Percentiles rank a stretch among this genome's conserved stretches.
phyloP scores from a whole-genome alignment of 495 filamentous ascomycete species.

The Aspergillus biplanus region DNA sequence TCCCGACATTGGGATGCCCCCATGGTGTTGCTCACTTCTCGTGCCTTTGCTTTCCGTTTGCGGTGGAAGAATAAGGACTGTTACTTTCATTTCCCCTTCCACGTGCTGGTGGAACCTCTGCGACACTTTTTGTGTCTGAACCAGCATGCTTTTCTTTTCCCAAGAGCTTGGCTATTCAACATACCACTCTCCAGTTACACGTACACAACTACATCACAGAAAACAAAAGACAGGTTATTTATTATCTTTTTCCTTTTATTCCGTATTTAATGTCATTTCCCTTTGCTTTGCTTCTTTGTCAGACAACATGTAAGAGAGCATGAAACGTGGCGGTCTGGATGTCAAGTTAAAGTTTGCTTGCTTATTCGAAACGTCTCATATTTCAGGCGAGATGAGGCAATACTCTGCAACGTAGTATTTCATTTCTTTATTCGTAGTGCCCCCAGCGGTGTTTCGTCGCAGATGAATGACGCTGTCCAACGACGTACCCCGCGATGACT shows the following conservation, averaged over 20 bases:
- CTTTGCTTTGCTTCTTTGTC: slow-evolving; percentile 13
- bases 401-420: too few relatives aligned
- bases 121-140: not conserved
- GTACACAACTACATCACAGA: slow-evolving; percentile 10
- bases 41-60: slow-evolving; percentile 21
- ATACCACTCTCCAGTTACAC: slow-evolving; percentile 14
- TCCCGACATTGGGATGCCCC: slow-evolving; percentile 1
- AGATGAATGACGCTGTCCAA: not conserved
- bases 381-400: not conserved
- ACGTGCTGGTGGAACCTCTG: not conserved
- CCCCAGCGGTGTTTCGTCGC: not conserved
- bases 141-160: slow-evolving; percentile 11
- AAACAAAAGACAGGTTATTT: slow-evolving; percentile 7
- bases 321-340: not conserved
- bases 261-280: not conserved
- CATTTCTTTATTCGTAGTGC: too few relatives aligned
- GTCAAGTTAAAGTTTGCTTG: not conserved
- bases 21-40: slow-evolving; percentile 8
- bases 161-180: slow-evolving; percentile 21
- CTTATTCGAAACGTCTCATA: not conserved
- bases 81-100: slow-evolving; percentile 13
- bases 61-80: slow-evolving; percentile 11
- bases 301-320: slow-evolving; percentile 3
- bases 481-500: slow-evolving; percentile 19
- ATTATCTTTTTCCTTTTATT: not conserved